Evolutionary conservation across 805 yeast genomes (phyloP).

Genomic region (Saccharomycopsis vini): DNA sequence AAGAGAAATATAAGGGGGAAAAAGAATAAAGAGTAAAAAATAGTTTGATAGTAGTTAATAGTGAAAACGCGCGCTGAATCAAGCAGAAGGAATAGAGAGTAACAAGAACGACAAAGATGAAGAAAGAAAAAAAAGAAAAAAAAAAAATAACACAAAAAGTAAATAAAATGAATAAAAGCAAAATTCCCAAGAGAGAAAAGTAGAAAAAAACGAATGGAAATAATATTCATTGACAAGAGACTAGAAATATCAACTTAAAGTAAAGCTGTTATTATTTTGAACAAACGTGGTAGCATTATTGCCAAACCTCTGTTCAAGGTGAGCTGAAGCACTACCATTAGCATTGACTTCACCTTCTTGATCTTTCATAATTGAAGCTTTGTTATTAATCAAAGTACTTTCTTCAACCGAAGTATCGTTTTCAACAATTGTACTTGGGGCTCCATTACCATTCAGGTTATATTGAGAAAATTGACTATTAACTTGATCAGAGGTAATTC

Average conservation of each 20-base stretch:
- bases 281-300: conserved; percentile 14
- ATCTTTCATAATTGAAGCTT: background rate
- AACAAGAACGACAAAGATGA: background rate
- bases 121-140: background rate
- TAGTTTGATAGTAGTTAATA: too few relatives aligned
- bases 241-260: conserved; percentile 2
- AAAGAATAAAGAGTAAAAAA: too few relatives aligned
- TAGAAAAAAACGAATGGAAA: background rate
- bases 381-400: background rate
- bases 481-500: background rate
- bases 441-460: background rate
- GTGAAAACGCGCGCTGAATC: too few relatives aligned
- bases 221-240: background rate
- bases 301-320: conserved; percentile 8
- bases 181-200: background rate
- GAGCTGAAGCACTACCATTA: background rate
- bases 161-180: background rate
- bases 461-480: background rate
- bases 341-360: background rate
- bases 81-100: too few relatives aligned
- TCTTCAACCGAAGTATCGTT: conserved; percentile 5
- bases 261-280: conserved; percentile 15
- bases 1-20: too few relatives aligned
- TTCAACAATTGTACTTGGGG: conserved; percentile 3
- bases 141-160: background rate